These are phyloP conservation scores for Russula virescens DNA, from an alignment of 768 basidiomycete genomes.

Conservation along the genomic window DNA sequence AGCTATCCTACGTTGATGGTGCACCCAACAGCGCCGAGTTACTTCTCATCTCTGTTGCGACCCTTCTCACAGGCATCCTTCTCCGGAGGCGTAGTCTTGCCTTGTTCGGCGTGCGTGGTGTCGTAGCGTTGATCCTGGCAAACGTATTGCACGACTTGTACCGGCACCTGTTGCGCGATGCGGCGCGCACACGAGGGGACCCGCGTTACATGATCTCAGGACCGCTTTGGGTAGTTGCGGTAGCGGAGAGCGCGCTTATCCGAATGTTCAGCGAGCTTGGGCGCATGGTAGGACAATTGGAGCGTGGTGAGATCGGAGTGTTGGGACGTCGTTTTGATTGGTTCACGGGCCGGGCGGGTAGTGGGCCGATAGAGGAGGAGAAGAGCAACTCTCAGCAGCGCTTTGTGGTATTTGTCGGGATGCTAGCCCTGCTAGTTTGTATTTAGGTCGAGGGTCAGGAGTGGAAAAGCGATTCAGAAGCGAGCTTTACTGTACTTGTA, in stretches of 20 bases:
- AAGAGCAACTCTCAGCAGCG: conserved; percentile 37
- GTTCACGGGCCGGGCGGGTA: conserved; percentile 41
- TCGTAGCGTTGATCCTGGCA: conserved; percentile 30
- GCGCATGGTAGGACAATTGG: conserved; percentile 40
- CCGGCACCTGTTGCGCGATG: conserved; percentile 42
- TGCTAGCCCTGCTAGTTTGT: not conserved
- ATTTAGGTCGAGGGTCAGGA: not conserved
- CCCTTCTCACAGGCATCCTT: conserved; percentile 23
- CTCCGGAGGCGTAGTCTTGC: conserved; percentile 16
- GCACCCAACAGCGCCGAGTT: conserved; percentile 48
- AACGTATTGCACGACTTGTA: conserved; percentile 47
- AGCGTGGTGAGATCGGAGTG: conserved; percentile 36
- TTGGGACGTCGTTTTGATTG: conserved; percentile 49
- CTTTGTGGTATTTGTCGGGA: conserved; percentile 1
- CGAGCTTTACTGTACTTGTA: too few species aligned
- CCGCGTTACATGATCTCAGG: conserved; percentile 33
- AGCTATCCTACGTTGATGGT: conserved; percentile 40
- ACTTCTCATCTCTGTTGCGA: conserved; percentile 29
- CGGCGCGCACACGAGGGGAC: conserved; percentile 28
- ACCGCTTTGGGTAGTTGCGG: conserved; percentile 37
- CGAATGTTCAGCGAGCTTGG: conserved; percentile 49
- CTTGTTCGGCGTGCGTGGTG: conserved; percentile 25
- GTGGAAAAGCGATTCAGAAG: too few species aligned
- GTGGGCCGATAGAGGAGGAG: conserved; percentile 42
- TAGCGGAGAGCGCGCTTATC: conserved; percentile 46